Base-by-base conservation (phyloP, 2,329 filamentous ascomycete species). In the Xylariaceae sp. region DNA sequence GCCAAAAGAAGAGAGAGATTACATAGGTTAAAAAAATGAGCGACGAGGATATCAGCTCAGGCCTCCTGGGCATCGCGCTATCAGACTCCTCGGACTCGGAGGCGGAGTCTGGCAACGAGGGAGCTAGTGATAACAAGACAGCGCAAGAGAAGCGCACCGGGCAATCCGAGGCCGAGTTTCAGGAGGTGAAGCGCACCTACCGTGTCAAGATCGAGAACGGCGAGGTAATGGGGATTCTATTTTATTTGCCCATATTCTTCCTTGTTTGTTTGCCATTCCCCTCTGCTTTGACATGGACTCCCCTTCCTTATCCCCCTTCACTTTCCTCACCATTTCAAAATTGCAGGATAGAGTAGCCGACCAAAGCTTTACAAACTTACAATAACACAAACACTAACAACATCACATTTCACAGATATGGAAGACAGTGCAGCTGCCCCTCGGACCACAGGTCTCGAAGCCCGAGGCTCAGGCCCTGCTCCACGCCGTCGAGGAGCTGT, bases 401-500 rank as follows among this genome's bases (percentile, higher is more conserved):
- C n/a, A n/a, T n/a, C n/a, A n/a, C n/a, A n/a, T n/a, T n/a, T 31
- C 30, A 15, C 38, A 76, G 73, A 64, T 76, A 16, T 60, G 63
- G 53, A 59, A 67, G 30, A 59, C 56, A 0, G 56, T 74, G 24
- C 42, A 52, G 5, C 48, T 74, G 2, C 72, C 73, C 1, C 47
- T 73, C 9, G 47, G 47, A 3, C 45, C 51, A 8, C 44, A 33
- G 21, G 53, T 65, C 3, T 59, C 62, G 21, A 78, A 77, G 50
- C 65, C 65, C 29, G 62, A 68, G 23, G 59, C 65, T 2, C 72
- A 77, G 46, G 65, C 70, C n/a, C 49, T 73, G 8, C 42, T 76
- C 14, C 73, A 78, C 50, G 74, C 74, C 0, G 69, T 73, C 6
- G 74, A 78, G 52, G 74, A 78, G 56, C 61, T 78, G 31, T 78